Percentiles rank a stretch among this genome's conserved stretches.
These are phyloP conservation scores for Pseudogymnoascus sp. DNA, from an alignment of 2,329 filamentous ascomycete genomes.

Conservation along the genomic window DNA sequence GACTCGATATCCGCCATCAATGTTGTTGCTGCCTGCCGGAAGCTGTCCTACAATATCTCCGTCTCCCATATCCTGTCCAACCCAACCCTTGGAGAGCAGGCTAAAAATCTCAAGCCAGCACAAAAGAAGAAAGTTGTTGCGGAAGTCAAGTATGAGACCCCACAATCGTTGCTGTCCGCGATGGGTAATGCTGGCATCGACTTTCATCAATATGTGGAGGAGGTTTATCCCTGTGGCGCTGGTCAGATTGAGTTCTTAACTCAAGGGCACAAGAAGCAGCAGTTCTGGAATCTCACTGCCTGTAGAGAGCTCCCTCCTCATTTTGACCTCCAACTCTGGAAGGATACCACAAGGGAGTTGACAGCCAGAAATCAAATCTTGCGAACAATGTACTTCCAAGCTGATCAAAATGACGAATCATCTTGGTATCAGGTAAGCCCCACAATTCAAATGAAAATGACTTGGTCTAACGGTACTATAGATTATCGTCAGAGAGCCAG, in stretches of 20 bases:
- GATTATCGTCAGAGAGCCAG: conserved; percentile 17
- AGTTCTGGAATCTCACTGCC: conserved; percentile 16
- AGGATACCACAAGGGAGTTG: conserved; percentile 1
- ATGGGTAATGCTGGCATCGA: neutral
- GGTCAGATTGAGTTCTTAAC: conserved; percentile 17
- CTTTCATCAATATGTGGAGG: conserved; percentile 10
- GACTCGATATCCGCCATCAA: conserved; percentile 37
- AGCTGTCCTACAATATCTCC: neutral
- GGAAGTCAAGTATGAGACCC: neutral
- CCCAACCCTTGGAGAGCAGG: neutral
- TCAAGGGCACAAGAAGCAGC: conserved; percentile 12
- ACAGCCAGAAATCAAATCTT: conserved; percentile 14
- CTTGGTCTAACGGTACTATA: neutral
- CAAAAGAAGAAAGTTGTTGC: neutral
- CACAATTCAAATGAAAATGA: neutral
- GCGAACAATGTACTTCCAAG: conserved; percentile 14
- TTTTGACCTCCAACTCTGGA: conserved; percentile 9
- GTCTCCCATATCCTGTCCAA: conserved; percentile 2
- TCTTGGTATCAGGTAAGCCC: conserved; percentile 4
- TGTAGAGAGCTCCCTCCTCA: conserved; percentile 4
- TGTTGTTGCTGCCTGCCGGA: neutral
- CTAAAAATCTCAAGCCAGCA: conserved; percentile 5
- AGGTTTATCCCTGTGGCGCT: conserved; percentile 16
- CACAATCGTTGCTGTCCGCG: neutral
- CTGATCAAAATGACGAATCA: conserved; percentile 10